Evolutionary conservation across 2,329 filamentous ascomycete genomes (phyloP).

Genomic region (Cordyceps cateniannulata): DNA sequence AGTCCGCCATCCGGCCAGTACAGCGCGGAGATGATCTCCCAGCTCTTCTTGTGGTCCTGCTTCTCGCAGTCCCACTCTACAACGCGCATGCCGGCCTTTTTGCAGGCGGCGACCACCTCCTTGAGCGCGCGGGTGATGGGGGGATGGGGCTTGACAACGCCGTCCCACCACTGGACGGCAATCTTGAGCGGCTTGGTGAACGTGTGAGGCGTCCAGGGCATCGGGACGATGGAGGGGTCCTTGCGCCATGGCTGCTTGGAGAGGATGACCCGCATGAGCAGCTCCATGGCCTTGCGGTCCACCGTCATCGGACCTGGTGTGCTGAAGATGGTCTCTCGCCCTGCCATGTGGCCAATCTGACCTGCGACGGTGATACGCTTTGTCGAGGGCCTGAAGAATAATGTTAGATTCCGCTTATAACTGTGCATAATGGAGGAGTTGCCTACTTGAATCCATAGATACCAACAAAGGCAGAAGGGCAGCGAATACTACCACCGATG

Average conservation of each 20-base stretch:
- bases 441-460: slow-evolving; percentile 29
- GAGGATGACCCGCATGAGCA: slow-evolving; percentile 28
- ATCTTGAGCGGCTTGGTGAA: slow-evolving; percentile 45
- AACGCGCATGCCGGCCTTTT: slow-evolving; percentile 43
- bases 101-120: slow-evolving; percentile 45
- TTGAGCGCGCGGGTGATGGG: slow-evolving; percentile 51
- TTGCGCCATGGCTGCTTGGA: slow-evolving; percentile 27
- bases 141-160: slow-evolving; percentile 53
- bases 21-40: slow-evolving; percentile 36
- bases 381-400: slow-evolving; percentile 22
- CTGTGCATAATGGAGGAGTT: too few relatives aligned
- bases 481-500: slow-evolving; percentile 34
- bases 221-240: slow-evolving; percentile 26
- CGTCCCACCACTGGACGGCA: slow-evolving; percentile 54
- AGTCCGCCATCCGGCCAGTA: slow-evolving; percentile 57
- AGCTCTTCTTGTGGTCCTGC: slow-evolving; percentile 43
- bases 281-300: slow-evolving; percentile 27
- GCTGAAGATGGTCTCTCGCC: slow-evolving; percentile 29
- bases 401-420: not conserved
- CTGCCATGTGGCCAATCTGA: slow-evolving; percentile 23
- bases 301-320: slow-evolving; percentile 29
- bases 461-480: slow-evolving; percentile 30
- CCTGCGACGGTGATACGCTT: slow-evolving; percentile 25
- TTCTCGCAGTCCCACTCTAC: slow-evolving; percentile 46
- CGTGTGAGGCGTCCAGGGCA: slow-evolving; percentile 28